Percentiles rank a stretch among this genome's conserved stretches.
Evolutionary conservation across 306 rosid species (phyloP).

Genomic region (Mimosa bimucronata): DNA sequence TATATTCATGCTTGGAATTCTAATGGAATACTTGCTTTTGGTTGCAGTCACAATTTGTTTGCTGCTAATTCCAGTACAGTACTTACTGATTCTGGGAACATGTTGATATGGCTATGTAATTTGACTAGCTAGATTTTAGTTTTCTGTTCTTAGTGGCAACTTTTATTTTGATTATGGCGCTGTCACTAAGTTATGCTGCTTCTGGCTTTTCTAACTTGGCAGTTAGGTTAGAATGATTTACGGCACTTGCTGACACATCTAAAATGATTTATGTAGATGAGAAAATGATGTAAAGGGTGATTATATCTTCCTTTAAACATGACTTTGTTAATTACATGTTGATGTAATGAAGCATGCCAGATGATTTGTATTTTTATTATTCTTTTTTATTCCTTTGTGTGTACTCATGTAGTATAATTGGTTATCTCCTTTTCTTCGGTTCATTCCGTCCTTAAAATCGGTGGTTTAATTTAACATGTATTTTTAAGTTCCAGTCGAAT

Average conservation of each 20-base stretch:
- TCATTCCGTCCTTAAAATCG: background rate
- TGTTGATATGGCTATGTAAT: constrained; percentile 50
- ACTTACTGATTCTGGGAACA: constrained; percentile 38
- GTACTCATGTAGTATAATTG: background rate
- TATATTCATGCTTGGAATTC: background rate
- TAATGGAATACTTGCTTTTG: constrained; percentile 39
- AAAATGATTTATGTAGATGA: constrained; percentile 47
- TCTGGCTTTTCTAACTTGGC: constrained; percentile 60
- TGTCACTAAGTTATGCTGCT: constrained; percentile 6
- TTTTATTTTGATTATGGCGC: constrained; percentile 44
- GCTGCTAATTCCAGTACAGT: constrained; percentile 44
- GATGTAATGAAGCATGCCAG: constrained; percentile 41
- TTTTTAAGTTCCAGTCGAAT: background rate
- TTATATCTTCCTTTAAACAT: constrained; percentile 36
- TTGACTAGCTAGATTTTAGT: constrained; percentile 30
- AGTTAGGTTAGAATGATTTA: constrained; percentile 63
- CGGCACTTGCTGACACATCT: constrained; percentile 65
- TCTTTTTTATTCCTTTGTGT: background rate
- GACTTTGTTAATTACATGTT: constrained; percentile 42
- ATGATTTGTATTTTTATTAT: background rate
- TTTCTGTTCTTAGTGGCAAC: constrained; percentile 43
- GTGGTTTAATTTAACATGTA: background rate
- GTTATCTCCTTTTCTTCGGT: background rate
- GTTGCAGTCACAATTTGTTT: constrained; percentile 47
- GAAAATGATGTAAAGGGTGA: constrained; percentile 46